Evolutionary conservation across 1,284 basidiomycete genomes (phyloP).

Genomic region (Leccinum subrobustum): DNA sequence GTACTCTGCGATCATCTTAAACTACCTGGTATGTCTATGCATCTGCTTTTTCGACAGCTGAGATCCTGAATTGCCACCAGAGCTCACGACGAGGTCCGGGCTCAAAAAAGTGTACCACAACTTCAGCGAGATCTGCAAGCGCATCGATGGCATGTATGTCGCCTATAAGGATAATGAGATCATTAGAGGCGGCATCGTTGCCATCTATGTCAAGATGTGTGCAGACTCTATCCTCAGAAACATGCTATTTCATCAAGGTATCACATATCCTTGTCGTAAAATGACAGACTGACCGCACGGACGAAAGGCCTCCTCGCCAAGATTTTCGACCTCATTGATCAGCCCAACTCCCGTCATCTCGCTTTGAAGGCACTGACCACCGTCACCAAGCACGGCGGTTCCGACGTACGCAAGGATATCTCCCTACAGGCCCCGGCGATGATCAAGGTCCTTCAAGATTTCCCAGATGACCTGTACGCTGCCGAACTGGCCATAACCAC

Average conservation of each 20-base stretch:
- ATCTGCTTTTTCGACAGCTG: not conserved
- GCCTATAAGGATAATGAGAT: slow-evolving; percentile 37
- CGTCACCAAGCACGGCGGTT: slow-evolving; percentile 59
- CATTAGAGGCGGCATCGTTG: slow-evolving; percentile 51
- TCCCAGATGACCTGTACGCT: slow-evolving; percentile 47
- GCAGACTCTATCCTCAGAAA: slow-evolving; percentile 54
- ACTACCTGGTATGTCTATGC: slow-evolving; percentile 45
- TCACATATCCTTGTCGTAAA: not conserved
- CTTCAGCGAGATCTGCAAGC: slow-evolving; percentile 48
- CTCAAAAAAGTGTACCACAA: slow-evolving; percentile 58
- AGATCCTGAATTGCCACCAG: slow-evolving; percentile 30
- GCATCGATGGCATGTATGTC: slow-evolving; percentile 44
- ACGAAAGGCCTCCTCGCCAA: slow-evolving; percentile 48
- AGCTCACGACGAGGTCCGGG: slow-evolving; percentile 51
- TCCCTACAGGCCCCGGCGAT: slow-evolving; percentile 42
- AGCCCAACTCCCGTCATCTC: slow-evolving; percentile 31
- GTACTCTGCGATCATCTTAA: slow-evolving; percentile 48
- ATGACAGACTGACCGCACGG: not conserved
- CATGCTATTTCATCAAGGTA: slow-evolving; percentile 54
- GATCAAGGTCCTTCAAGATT: slow-evolving; percentile 43
- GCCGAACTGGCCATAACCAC: slow-evolving; percentile 49
- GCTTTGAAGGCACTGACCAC: slow-evolving; percentile 52
- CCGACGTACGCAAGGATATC: slow-evolving; percentile 46
- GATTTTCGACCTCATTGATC: slow-evolving; percentile 41
- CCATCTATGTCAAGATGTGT: slow-evolving; percentile 61